phyloP scores from a whole-genome alignment of 257 asterid species.

The Solanum peruvianum region DNA sequence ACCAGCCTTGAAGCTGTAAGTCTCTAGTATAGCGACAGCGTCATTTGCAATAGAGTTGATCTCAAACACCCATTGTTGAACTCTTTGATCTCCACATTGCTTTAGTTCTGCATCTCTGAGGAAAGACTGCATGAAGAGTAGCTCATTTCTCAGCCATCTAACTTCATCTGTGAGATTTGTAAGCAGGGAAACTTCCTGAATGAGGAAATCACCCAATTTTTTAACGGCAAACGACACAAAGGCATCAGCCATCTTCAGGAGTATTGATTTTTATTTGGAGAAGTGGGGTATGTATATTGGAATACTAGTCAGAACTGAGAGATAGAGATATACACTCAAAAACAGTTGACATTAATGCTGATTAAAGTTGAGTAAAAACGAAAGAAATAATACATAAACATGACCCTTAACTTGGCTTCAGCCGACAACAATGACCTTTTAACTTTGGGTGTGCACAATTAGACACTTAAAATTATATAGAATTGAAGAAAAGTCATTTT shows the following conservation, averaged over 20 bases:
- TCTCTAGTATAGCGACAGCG: background rate
- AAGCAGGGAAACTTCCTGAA: background rate
- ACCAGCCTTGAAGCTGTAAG: background rate
- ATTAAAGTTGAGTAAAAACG: too few species aligned
- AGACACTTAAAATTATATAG: too few species aligned
- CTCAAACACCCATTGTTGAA: background rate
- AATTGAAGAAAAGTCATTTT: too few species aligned
- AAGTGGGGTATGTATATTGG: too few species aligned
- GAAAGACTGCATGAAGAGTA: background rate
- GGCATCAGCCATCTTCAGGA: background rate
- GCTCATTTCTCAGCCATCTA: background rate
- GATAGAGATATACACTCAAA: background rate
- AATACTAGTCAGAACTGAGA: background rate
- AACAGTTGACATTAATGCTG: too few species aligned
- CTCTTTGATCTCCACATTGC: background rate
- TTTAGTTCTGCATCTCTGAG: background rate
- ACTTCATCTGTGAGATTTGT: background rate
- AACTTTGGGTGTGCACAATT: too few species aligned
- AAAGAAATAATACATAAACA: too few species aligned
- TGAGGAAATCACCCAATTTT: background rate
- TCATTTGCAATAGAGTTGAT: background rate
- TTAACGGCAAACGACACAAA: background rate
- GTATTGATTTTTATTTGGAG: too few species aligned
- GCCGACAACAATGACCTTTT: too few species aligned
- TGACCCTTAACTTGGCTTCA: too few species aligned